Evolutionary conservation across 192 early-diverging fungal species (phyloP).

Genomic region (Entomortierella parvispora): DNA sequence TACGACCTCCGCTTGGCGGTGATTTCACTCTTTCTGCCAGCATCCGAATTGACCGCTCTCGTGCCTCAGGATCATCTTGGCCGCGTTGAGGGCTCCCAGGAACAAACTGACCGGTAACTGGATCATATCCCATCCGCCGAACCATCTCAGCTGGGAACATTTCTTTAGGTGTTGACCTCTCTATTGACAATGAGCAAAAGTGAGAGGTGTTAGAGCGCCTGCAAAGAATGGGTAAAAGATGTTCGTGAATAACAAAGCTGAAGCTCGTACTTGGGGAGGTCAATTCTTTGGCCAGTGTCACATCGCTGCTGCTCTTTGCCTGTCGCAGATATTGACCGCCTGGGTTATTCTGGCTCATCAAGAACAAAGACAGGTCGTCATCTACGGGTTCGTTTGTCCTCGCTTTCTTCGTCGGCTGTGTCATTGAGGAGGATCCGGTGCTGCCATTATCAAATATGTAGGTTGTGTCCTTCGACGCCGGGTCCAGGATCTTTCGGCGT

Average conservation of each 20-base stretch:
- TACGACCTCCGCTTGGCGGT: constrained; percentile 11
- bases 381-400: background rate
- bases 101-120: constrained; percentile 44
- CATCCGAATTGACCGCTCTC: constrained; percentile 44
- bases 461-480: constrained; percentile 19
- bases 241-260: too few species aligned
- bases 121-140: constrained; percentile 47
- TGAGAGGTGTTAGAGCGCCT: too few species aligned
- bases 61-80: constrained; percentile 34
- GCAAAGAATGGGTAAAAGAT: too few species aligned
- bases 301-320: constrained; percentile 40
- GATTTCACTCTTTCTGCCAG: constrained; percentile 42
- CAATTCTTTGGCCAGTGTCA: constrained; percentile 39
- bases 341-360: constrained; percentile 50
- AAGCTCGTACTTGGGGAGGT: constrained; percentile 40
- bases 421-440: constrained; percentile 21
- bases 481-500: background rate
- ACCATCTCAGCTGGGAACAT: constrained; percentile 45
- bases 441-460: constrained; percentile 45
- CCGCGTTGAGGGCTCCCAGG: constrained; percentile 35
- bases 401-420: constrained; percentile 18
- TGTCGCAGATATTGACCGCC: constrained; percentile 41
- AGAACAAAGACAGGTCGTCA: constrained; percentile 18
- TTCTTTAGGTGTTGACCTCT: constrained; percentile 10
- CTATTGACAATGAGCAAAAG: too few species aligned